Conservation (phyloP, 768 basidiomycete genomes). For the Strobilomyces confusus region DNA sequence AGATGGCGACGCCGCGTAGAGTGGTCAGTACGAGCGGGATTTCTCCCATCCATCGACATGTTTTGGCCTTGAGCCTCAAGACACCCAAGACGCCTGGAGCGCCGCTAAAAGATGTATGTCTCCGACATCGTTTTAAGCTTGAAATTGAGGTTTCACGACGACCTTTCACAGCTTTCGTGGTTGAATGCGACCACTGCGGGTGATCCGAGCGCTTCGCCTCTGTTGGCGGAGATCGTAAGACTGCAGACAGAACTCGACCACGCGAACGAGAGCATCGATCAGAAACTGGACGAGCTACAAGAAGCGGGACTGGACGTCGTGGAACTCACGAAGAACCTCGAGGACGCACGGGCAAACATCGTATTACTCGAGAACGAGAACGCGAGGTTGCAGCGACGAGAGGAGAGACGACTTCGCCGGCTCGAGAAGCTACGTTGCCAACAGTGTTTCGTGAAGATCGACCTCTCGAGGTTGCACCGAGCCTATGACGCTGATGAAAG, state of each 20-base stretch:
- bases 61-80: slow-evolving; percentile 62
- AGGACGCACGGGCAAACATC: slow-evolving; percentile 62
- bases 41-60: slow-evolving; percentile 75
- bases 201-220: slow-evolving; percentile 55
- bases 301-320: slow-evolving; percentile 75
- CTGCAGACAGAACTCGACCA: slow-evolving; percentile 71
- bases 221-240: slow-evolving; percentile 68
- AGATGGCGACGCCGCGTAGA: slow-evolving; percentile 57
- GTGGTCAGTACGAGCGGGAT: slow-evolving; percentile 53
- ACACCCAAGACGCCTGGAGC: slow-evolving; percentile 76
- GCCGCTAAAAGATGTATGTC: slow-evolving; percentile 69
- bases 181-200: slow-evolving; percentile 52
- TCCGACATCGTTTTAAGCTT: background rate
- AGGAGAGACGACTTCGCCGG: slow-evolving; percentile 62
- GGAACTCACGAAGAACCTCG: slow-evolving; percentile 63
- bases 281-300: slow-evolving; percentile 82
- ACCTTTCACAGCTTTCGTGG: slow-evolving; percentile 59
- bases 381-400: slow-evolving; percentile 57
- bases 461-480: slow-evolving; percentile 42
- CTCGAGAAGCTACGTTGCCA: slow-evolving; percentile 62
- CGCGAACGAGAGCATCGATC: slow-evolving; percentile 83
- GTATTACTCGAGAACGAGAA: slow-evolving; percentile 62
- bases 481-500: slow-evolving; percentile 55
- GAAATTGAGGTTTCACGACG: slow-evolving; percentile 7
- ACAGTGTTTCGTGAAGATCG: slow-evolving; percentile 63